Base-by-base conservation (phyloP, 371 early-diverging fungal genomes). In the Mortierella sp. region DNA sequence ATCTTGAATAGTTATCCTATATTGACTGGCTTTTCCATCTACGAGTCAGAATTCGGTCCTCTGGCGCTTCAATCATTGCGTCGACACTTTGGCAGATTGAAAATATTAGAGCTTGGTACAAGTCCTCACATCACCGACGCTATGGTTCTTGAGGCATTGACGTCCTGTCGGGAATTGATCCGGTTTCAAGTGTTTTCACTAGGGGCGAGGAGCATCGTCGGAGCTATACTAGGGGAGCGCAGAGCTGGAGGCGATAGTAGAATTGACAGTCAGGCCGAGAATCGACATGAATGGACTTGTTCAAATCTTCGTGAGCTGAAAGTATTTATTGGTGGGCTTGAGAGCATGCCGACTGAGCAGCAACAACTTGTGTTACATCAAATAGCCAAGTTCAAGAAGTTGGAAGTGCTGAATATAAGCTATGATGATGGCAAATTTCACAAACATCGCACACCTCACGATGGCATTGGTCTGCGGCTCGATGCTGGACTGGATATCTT, bases 311-410 rank as follows among this genome's bases (percentile, higher is more conserved):
- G 55, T 17, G 53, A 29, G 22, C 19, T 68, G 29, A 61, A 37
- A 12, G 15, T 61, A 4, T 68, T 35, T 17, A 63, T 70, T 49
- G 63, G 64, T 37, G 70, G 70, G 1, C 47, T 70, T 26, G 64
- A 57, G 9, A 51, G 37, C 28, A 32, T 17, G 3, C 70, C 64
- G 12, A n/a, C 51, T 2, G 47, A 43, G 29, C 57, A 49, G 45
- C 58, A 64, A 3, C 37, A 22, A 3, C 22, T 34, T 3, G 64
- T 64, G 22, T 23, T 64, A 1, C 15, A n/a, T 15, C 64, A 70
- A 37, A 55, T 70, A 28, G 7, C 64, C 3, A 64, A n/a, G 37
- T n/a, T 64, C 35, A 31, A 29, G 7, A 23, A 13, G 49, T 34
- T 70, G 35, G 64, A 70, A 3, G 45, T 43, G 2, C 22, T 69